Conservation (phyloP, 768 basidiomycete genomes). For the Pleurotus tuber-regium region DNA sequence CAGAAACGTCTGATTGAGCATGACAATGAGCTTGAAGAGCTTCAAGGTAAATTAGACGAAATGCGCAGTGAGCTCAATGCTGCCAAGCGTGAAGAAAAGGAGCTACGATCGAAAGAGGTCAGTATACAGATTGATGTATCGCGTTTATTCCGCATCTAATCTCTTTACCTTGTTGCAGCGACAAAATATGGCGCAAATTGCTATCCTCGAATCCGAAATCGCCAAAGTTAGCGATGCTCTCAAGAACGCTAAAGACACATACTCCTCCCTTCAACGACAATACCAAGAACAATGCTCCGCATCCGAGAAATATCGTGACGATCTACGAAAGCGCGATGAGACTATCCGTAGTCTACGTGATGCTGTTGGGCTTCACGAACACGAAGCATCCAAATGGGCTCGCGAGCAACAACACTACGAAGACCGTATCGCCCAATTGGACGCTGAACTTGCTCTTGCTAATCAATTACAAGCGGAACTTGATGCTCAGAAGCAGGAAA, state of each 20-base stretch:
- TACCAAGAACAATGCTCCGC: slow-evolving; percentile 87
- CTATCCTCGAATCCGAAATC: slow-evolving; percentile 74
- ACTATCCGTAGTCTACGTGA: slow-evolving; percentile 67
- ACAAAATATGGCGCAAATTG: slow-evolving; percentile 63
- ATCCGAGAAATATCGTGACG: slow-evolving; percentile 76
- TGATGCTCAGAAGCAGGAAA: slow-evolving; percentile 94
- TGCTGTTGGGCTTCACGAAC: slow-evolving; percentile 50
- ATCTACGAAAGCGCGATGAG: slow-evolving; percentile 73
- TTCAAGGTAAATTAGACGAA: slow-evolving; percentile 78
- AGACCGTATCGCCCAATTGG: slow-evolving; percentile 65
- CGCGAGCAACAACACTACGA: slow-evolving; percentile 73
- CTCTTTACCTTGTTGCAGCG: slow-evolving; percentile 39
- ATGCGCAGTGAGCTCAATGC: slow-evolving; percentile 70
- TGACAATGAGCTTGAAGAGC: slow-evolving; percentile 80
- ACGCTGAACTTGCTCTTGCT: slow-evolving; percentile 66
- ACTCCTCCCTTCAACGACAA: slow-evolving; percentile 78
- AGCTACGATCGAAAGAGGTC: slow-evolving; percentile 84
- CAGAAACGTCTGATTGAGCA: slow-evolving; percentile 70
- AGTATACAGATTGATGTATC: slow-evolving; percentile 17
- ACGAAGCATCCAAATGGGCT: slow-evolving; percentile 65
- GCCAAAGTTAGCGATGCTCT: slow-evolving; percentile 70
- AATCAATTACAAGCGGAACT: slow-evolving; percentile 71
- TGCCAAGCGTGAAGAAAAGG: slow-evolving; percentile 91
- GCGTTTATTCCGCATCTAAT: slow-evolving; percentile 1
- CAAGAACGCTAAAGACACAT: slow-evolving; percentile 69